Evolutionary conservation across 352 stramenopile species (phyloP), one percentile per base, ranked within the genome.

Genomic region (Globisporangium barbulae): DNA sequence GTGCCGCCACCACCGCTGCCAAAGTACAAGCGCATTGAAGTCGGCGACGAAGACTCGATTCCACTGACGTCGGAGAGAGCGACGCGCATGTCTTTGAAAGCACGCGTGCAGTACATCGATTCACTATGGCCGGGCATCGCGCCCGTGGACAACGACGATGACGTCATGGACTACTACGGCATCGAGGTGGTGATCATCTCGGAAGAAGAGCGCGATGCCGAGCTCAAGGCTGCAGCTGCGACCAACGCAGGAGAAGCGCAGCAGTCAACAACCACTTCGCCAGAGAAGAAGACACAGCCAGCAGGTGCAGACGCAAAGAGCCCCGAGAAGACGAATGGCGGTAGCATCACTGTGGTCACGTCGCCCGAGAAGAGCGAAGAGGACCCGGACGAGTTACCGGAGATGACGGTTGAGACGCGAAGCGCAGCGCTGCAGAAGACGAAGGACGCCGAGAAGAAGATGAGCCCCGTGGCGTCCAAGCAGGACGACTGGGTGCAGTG

Each of bases 401-500:
- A 78, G 48, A 33, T 84, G 58, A 78, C 78, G 7, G 78, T 87
- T 21, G 66, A 89, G 68, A 88, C 81, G 19, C 70, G 79, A 33
- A 89, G 74, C 21, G 59, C 72, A 9, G 73, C 78, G 1, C 64
- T 88, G 21, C 71, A 81, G 62, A 86, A 87, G 57, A 62, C 78
- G 22, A 82, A 80, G 55, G 61, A 78, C 17, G 73, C 66, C 12
- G 75, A 81, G 67, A 63, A 74, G 21, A 79, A 78, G 44, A 76
- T 75, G 10, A 78, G 70, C 45, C 75, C 81, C 19, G 67, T 84
- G 19, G 71, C 76, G 12, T 84, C 79, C 59, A 93, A 93, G 68
- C 82, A 93, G 61, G 85, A 93, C 64, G 83, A 92, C 67, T 93
- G 85, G 85, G 83, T 93, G 42, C 85, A 93, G 65, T 93, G 85